Base-by-base conservation (phyloP, 2,329 filamentous ascomycete genomes). In the Monilinia vaccinii-corymbosi region DNA sequence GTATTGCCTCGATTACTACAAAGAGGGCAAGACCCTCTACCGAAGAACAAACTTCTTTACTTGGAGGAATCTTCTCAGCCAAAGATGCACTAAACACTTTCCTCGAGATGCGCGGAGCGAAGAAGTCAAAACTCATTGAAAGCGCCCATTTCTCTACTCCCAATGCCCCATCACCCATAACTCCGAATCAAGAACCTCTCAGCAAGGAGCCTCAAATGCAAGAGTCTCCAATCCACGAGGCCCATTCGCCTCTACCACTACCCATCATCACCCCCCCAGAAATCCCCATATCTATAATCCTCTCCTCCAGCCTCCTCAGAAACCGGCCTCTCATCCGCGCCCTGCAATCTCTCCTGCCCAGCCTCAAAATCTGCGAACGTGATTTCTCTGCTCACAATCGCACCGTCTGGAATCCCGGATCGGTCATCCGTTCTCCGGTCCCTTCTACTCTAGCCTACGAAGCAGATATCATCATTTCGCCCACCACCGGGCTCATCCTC, bases 391-490 rank as follows among this genome's bases (percentile, higher is more conserved):
- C 70, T 7, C 71, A 75, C 64, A 73, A 75, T 48, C 71, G 68
- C 7, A 58, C 71, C 38, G 42, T 62, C 11, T 75, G 75, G 75
- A 63, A 70, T 58, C 71, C 57, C 31, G 70, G 64, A 56, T 68
- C 71, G 51, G 66, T 71, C 28, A 62, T 64, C 31, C 70, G 71
- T n/a, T 74, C 73, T 9, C 71, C 72, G n/a, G 61, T 73, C 3
- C 61, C 67, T 4, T 78, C 76, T 0, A 64, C 73, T 0, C 71
- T 80, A 1, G 73, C 74, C 1, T 73, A 76, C 7, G 87, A 91
- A 70, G 86, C 89, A 3, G 91, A 96, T 67, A 73, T 96, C 3
- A 81, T 87, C 1, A 67, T 92, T 6, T 89, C 89, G 0, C 84
- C 89, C 0, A 78, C 76, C 0, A 83, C 81, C 0, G 91, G 88